Percentiles rank a stretch among this genome's conserved stretches.
These are phyloP conservation scores for Cryptosporidium parvum DNA, from an alignment of 169 alveolate species.

Conservation along the genomic window DNA sequence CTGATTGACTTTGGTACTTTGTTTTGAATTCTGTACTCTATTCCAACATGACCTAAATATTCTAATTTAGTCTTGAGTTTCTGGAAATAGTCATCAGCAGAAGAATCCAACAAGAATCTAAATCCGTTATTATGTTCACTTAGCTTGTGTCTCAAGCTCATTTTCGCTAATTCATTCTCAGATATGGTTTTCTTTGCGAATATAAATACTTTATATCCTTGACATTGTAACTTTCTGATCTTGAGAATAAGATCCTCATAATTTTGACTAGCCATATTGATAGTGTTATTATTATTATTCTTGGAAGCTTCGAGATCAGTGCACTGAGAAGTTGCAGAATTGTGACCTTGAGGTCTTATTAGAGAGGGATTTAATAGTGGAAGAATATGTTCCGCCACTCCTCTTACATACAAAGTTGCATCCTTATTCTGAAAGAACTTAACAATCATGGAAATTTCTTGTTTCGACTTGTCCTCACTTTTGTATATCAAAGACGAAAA, in stretches of 20 bases:
- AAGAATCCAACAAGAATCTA: conserved; percentile 43
- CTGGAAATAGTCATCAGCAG: conserved; percentile 51
- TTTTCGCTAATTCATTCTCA: background rate
- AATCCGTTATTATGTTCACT: conserved; percentile 13
- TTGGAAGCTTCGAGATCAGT: background rate
- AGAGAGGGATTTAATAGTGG: conserved; percentile 23
- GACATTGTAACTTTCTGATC: conserved; percentile 38
- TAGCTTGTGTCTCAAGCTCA: conserved; percentile 17
- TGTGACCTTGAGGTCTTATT: background rate
- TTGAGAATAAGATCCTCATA: conserved; percentile 26
- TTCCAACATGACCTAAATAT: conserved; percentile 66
- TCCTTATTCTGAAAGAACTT: conserved; percentile 24
- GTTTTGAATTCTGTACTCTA: conserved; percentile 49
- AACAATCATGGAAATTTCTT: conserved; percentile 57
- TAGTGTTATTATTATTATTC: too few relatives aligned
- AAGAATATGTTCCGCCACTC: conserved; percentile 48
- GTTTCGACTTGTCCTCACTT: conserved; percentile 42
- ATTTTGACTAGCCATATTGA: background rate
- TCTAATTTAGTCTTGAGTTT: conserved; percentile 25
- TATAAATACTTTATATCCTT: conserved; percentile 60
- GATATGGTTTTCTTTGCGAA: conserved; percentile 53
- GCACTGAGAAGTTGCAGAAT: background rate
- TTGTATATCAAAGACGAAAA: conserved; percentile 63
- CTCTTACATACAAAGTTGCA: conserved; percentile 47
- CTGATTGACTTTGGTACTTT: conserved; percentile 57